phyloP scores from a whole-genome alignment of 176 grass and related monocot genomes.

The Aegilops umbellulata region DNA sequence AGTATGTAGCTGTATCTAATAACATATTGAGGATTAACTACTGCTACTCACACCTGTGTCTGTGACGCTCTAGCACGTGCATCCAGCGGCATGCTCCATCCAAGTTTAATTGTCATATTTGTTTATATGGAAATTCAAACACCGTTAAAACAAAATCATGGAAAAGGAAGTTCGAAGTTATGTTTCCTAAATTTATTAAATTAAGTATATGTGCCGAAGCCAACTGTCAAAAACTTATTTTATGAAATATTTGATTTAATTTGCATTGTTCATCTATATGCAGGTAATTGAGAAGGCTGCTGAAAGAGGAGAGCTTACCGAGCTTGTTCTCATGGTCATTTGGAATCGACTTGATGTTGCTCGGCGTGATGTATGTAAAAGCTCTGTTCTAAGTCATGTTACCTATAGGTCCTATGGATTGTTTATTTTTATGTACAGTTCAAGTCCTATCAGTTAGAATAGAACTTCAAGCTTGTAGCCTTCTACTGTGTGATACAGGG shows the following conservation, averaged over 20 bases:
- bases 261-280: neutral
- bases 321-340: conserved; percentile 94
- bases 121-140: neutral
- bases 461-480: neutral
- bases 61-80: neutral
- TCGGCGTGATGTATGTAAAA: conserved; percentile 74
- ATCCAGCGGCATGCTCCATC: conserved; percentile 2
- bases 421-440: neutral
- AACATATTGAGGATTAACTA: neutral
- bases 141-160: neutral
- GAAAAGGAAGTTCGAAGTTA: neutral
- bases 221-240: neutral
- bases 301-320: conserved; percentile 87
- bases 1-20: neutral
- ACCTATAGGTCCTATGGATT: neutral
- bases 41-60: neutral
- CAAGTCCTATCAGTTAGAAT: neutral
- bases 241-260: conserved; percentile 17
- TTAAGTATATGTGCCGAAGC: neutral
- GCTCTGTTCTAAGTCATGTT: conserved; percentile 5
- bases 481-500: neutral
- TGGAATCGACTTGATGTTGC: conserved; percentile 98
- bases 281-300: conserved; percentile 92
- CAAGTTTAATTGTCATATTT: conserved; percentile 2
- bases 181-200: neutral